phyloP scores from a whole-genome alignment of 805 yeast species.

The Candida vaughaniae region DNA sequence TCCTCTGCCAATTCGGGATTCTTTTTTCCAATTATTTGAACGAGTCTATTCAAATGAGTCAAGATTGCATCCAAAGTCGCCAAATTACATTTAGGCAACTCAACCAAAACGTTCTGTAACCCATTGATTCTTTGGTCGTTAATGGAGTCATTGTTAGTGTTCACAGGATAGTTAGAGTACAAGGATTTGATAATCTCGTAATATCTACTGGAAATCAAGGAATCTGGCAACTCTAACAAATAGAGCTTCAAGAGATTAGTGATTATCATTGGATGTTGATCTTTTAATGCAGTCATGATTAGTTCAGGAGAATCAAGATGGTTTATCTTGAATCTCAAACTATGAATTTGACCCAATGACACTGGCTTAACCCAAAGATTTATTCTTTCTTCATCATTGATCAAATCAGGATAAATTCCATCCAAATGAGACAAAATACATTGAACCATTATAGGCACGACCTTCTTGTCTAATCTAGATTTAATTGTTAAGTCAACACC shows the following conservation, averaged over 20 bases:
- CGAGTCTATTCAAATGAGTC: constrained; percentile 68
- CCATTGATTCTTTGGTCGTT: constrained; percentile 53
- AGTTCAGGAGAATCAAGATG: constrained; percentile 25
- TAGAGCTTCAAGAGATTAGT: constrained; percentile 72
- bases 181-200: constrained; percentile 70
- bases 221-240: constrained; percentile 76
- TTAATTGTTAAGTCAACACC: constrained; percentile 76
- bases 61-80: constrained; percentile 81
- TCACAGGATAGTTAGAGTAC: constrained; percentile 44
- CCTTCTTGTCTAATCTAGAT: constrained; percentile 67
- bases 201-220: constrained; percentile 61
- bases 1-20: constrained; percentile 31
- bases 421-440: constrained; percentile 68
- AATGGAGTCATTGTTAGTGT: constrained; percentile 36
- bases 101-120: constrained; percentile 61
- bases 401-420: constrained; percentile 63
- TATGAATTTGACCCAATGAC: constrained; percentile 59
- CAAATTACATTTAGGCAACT: constrained; percentile 66
- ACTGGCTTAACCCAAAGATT: constrained; percentile 69
- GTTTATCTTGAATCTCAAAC: constrained; percentile 55
- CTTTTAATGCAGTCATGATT: constrained; percentile 33
- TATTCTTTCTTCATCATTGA: constrained; percentile 65
- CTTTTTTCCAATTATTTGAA: constrained; percentile 46
- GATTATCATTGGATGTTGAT: constrained; percentile 54
- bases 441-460: constrained; percentile 68